Evolutionary conservation across 768 basidiomycete species (phyloP).

Genomic region (Hericium erinaceus): DNA sequence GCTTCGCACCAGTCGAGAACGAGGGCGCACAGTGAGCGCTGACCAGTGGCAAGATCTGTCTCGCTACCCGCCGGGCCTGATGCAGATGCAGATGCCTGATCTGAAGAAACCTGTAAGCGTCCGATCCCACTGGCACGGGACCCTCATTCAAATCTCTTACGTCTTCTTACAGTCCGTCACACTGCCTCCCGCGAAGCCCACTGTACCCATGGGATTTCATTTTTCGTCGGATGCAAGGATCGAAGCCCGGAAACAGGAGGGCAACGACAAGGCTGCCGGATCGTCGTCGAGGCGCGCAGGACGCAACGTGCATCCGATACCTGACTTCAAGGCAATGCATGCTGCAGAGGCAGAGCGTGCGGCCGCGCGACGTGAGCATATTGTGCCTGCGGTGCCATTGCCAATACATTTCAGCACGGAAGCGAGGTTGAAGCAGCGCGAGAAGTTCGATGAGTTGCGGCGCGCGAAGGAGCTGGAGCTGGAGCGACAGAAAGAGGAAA

Average conservation of each 20-base stretch:
- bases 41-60: conserved; percentile 4
- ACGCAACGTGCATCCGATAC: conserved; percentile 27
- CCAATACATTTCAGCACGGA: conserved; percentile 45
- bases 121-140: conserved; percentile 15
- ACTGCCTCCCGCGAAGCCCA: conserved; percentile 17
- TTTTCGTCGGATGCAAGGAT: conserved; percentile 42
- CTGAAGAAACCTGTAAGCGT: conserved; percentile 24
- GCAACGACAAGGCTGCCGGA: conserved; percentile 19
- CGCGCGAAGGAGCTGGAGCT: conserved; percentile 48
- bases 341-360: conserved; percentile 32
- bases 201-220: conserved; percentile 38
- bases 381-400: conserved; percentile 38
- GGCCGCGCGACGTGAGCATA: conserved; percentile 35
- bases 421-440: conserved; percentile 49
- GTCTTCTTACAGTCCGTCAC: neutral
- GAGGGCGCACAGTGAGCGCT: conserved; percentile 1
- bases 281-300: conserved; percentile 12
- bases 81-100: conserved; percentile 14
- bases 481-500: conserved; percentile 37
- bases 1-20: neutral
- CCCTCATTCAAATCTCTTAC: neutral
- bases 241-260: conserved; percentile 34
- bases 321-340: conserved; percentile 48
- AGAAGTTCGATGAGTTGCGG: conserved; percentile 51
- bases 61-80: conserved; percentile 13